Evolutionary conservation across 305 asterid genomes (phyloP).

Genomic region (Solanum hybrid): DNA sequence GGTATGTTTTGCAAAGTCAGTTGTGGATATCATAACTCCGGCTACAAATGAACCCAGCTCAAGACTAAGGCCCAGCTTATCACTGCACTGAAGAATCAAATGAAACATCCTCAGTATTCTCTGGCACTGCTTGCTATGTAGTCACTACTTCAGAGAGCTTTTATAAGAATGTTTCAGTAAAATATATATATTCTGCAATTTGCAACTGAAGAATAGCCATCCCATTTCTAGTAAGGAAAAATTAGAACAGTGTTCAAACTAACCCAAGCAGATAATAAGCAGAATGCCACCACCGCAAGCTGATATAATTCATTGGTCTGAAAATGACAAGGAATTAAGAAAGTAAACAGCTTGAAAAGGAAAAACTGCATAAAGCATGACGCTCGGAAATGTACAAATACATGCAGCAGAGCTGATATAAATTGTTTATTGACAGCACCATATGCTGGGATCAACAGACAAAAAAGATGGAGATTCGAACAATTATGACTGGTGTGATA

Average conservation of each 20-base stretch:
- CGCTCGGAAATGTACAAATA: neutral
- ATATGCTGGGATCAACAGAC: neutral
- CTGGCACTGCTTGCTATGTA: neutral
- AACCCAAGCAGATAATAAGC: constrained; percentile 98
- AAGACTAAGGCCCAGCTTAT: constrained; percentile 90
- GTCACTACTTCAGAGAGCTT: neutral
- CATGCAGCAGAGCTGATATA: constrained; percentile 2
- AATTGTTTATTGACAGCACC: neutral
- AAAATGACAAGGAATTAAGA: constrained; percentile 16
- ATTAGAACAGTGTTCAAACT: constrained; percentile 7
- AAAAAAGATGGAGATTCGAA: neutral
- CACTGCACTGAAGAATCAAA: constrained; percentile 74
- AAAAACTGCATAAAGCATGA: neutral
- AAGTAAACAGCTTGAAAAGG: constrained; percentile 4
- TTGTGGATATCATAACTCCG: constrained; percentile 90
- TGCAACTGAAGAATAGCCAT: neutral
- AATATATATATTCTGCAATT: neutral
- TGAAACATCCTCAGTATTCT: neutral
- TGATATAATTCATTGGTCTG: constrained; percentile 93
- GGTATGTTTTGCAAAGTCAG: constrained; percentile 77
- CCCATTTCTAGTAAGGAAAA: neutral
- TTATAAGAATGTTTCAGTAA: neutral
- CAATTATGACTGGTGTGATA: neutral
- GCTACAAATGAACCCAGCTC: constrained; percentile 92
- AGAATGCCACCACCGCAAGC: constrained; percentile 95